Evolutionary conservation across 2,329 filamentous ascomycete genomes (phyloP), one percentile per base, ranked within the genome.

Genomic region (Penicillium sumatraense): DNA sequence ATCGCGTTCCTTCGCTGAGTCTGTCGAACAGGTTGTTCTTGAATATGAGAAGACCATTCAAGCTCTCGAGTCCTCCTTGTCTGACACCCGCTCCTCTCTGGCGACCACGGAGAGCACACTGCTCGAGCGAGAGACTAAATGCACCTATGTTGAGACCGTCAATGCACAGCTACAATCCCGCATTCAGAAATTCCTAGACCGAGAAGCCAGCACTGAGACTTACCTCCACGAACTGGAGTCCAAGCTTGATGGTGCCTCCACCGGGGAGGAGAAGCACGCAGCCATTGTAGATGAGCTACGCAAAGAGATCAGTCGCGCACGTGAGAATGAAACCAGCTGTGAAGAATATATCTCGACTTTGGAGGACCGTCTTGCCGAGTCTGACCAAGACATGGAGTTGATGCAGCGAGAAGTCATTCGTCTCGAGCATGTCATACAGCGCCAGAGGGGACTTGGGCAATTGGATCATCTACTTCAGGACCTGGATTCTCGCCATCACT

Each of bases 1-100:
- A 36, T 99, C 96, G 16, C 96, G 96, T 71, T 96, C 91, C 0
- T 98, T 99, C 70, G 93, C 93, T 1, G 89, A 96, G 71, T 93
- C 93, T 24, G 93, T 99, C 18, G 95, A 99, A 68, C 90, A 96
- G 69, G 91, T 99, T 20, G 91, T 99, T 3, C 80, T 98, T 46
- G 95, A 99, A 75, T 99, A 99, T 71, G 96, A 99, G 73, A 98
- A 96, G 81, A 99, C 96, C 0, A 99, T 99, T 47, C 93, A 98
- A 72, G 89, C 86, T 50, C 83, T 99, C 14, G 95, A 99, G 74
- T 87, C 92, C 48, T 97, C 93, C 1, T 84, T 99, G 13, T 93
- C 93, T 0, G 95, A 87, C 68, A 98, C 95, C 1, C 86, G 95
- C 54, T 83, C 89, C 29, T 91, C 90, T 0, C 81, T 99, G 24